phyloP scores from a whole-genome alignment of 1,139 yeast species.

The Geotrichum aggregatum region DNA sequence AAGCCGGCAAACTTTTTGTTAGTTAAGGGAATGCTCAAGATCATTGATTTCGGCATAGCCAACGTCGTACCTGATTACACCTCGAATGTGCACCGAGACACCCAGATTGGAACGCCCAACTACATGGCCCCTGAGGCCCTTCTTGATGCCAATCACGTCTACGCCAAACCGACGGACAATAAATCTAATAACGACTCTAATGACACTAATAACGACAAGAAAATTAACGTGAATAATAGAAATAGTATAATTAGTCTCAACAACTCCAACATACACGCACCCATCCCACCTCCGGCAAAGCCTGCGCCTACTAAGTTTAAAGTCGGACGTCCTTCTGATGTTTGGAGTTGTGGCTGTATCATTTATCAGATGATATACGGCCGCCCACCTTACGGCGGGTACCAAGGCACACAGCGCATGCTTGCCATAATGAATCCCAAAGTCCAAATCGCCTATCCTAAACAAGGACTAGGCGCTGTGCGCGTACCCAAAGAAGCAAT shows the following conservation, averaged over 20 bases:
- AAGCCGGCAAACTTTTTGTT: conserved; percentile 93
- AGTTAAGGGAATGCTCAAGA: conserved; percentile 77
- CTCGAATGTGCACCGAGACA: conserved; percentile 79
- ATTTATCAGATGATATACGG: conserved; percentile 95
- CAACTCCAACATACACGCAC: conserved; percentile 18
- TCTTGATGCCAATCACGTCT: conserved; percentile 51
- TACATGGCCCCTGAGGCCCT: conserved; percentile 98
- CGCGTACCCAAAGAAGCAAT: conserved; percentile 66
- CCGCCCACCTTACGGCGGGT: conserved; percentile 81
- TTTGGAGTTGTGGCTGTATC: conserved; percentile 98
- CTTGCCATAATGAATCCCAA: conserved; percentile 86
- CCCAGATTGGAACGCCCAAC: conserved; percentile 92
- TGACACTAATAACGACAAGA: conserved; percentile 7
- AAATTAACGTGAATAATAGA: conserved; percentile 13
- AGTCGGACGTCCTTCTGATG: conserved; percentile 92
- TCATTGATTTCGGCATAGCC: conserved; percentile 95
- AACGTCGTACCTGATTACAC: conserved; percentile 93
- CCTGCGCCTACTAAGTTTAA: conserved; percentile 46
- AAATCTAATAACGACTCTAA: conserved; percentile 23
- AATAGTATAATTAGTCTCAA: conserved; percentile 19
- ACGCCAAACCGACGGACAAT: conserved; percentile 26
- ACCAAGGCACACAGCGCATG: conserved; percentile 72
- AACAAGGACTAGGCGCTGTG: conserved; percentile 57
- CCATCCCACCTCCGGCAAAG: conserved; percentile 24
- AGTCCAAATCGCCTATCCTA: conserved; percentile 68